Conservation (phyloP, 805 yeast genomes). For the Kodamaea kakaduensis region DNA sequence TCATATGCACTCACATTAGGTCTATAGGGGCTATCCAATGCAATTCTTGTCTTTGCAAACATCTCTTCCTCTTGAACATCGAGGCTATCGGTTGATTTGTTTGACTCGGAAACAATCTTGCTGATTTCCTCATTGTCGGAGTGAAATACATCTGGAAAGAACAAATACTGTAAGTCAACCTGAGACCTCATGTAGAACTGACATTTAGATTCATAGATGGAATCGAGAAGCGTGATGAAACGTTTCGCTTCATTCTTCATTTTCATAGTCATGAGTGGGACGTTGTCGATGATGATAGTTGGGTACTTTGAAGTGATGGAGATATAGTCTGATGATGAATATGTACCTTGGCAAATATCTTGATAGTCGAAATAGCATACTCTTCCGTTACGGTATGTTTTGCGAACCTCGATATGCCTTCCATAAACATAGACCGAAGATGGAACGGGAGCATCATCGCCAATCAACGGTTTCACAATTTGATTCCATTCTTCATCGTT, state of each 20-base stretch:
- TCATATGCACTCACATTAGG: slow-evolving; percentile 66
- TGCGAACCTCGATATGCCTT: slow-evolving; percentile 46
- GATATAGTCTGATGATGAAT: slow-evolving; percentile 67
- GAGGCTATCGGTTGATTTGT: slow-evolving; percentile 20
- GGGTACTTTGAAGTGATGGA: slow-evolving; percentile 58
- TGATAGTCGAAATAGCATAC: slow-evolving; percentile 49
- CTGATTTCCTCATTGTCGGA: slow-evolving; percentile 11
- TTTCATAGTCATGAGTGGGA: slow-evolving; percentile 53
- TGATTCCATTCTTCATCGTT: slow-evolving; percentile 35
- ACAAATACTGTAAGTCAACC: slow-evolving; percentile 47
- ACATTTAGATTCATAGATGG: slow-evolving; percentile 64
- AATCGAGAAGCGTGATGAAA: slow-evolving; percentile 64
- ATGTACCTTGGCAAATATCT: slow-evolving; percentile 52
- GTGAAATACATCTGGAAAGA: slow-evolving; percentile 51
- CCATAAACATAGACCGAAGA: slow-evolving; percentile 51
- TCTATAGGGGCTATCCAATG: slow-evolving; percentile 58
- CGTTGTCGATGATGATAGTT: slow-evolving; percentile 54
- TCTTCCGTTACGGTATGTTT: slow-evolving; percentile 32
- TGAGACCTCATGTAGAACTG: slow-evolving; percentile 52
- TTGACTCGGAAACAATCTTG: slow-evolving; percentile 13
- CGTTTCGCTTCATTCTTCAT: slow-evolving; percentile 67
- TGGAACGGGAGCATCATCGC: slow-evolving; percentile 13
- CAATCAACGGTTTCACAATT: slow-evolving; percentile 23
- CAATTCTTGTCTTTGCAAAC: slow-evolving; percentile 61
- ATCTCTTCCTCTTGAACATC: slow-evolving; percentile 63